phyloP scores from a whole-genome alignment of 129 eudicot genomes.

The Mikania micrantha region DNA sequence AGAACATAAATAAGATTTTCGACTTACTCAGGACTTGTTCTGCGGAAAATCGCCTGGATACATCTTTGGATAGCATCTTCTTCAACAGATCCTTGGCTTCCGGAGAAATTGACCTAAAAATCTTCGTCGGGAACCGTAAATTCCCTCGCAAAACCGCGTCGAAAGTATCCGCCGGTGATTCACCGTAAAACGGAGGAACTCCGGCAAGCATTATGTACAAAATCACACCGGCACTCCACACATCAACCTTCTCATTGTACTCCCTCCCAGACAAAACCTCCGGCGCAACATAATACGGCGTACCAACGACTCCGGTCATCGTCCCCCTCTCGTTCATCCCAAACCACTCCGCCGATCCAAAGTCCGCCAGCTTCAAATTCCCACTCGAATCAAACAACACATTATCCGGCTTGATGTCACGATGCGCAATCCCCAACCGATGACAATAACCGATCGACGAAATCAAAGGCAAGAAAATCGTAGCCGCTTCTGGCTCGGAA shows the following conservation, averaged over 20 bases:
- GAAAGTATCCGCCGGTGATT: conserved; percentile 52
- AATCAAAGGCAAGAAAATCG: conserved; percentile 34
- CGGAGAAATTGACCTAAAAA: conserved; percentile 48
- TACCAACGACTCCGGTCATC: conserved; percentile 76
- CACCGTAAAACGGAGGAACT: conserved; percentile 68
- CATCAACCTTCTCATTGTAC: conserved; percentile 68
- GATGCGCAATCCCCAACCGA: conserved; percentile 52
- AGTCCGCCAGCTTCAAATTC: conserved; percentile 55
- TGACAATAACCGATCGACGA: conserved; percentile 53
- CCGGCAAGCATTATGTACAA: conserved; percentile 78
- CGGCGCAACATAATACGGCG: conserved; percentile 81
- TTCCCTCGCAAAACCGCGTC: conserved; percentile 57
- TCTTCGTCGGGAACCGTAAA: conserved; percentile 59
- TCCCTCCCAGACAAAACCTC: conserved; percentile 62
- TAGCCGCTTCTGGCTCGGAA: conserved; percentile 43
- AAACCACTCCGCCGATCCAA: conserved; percentile 76
- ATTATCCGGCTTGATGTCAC: conserved; percentile 81
- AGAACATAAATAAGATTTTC: no score
- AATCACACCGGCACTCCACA: conserved; percentile 90
- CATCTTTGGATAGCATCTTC: conserved; percentile 76
- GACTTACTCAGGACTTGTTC: conserved; percentile 76
- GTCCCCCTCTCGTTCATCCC: conserved; percentile 22
- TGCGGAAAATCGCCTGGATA: conserved; percentile 56
- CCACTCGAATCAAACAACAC: conserved; percentile 54
- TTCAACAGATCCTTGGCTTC: conserved; percentile 70